Percentiles rank a stretch among this genome's conserved stretches.
These are phyloP conservation scores for Cystofilobasidium bisporidii DNA, from an alignment of 768 basidiomycete species.

Conservation along the genomic window DNA sequence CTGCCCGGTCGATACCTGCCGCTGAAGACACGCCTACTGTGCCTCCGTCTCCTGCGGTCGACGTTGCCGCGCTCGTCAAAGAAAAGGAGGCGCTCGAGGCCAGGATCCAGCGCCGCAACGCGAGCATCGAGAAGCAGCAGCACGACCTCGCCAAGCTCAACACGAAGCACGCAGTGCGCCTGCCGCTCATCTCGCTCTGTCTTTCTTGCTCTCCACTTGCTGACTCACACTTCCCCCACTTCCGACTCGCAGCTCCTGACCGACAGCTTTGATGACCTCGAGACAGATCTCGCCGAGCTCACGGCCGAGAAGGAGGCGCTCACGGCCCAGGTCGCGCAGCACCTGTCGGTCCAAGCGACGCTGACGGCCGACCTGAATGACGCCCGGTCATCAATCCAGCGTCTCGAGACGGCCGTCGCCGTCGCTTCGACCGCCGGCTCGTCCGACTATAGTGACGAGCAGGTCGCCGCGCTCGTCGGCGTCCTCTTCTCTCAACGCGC, in stretches of 20 bases:
- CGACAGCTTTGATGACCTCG: constrained; percentile 13
- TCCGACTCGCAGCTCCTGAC: not conserved
- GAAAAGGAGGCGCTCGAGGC: constrained; percentile 8
- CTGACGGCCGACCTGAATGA: constrained; percentile 9
- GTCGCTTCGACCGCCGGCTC: not conserved
- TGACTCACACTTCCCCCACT: not conserved
- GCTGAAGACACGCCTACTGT: not conserved
- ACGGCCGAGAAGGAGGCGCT: not conserved
- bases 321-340: not conserved
- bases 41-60: not conserved
- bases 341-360: not conserved
- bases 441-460: constrained; percentile 2
- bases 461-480: constrained; percentile 9
- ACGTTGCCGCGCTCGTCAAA: not conserved
- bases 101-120: constrained; percentile 6
- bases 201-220: not conserved
- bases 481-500: not conserved
- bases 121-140: constrained; percentile 6
- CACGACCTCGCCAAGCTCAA: constrained; percentile 22
- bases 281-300: constrained; percentile 5
- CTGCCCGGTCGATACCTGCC: not conserved
- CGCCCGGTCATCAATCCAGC: not conserved
- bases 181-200: not conserved
- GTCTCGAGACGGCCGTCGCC: constrained; percentile 2
- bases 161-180: not conserved